These are phyloP conservation scores for Cylindricascospora bacillispora DNA, from an alignment of 1,139 yeast genomes.

Conservation along the genomic window DNA sequence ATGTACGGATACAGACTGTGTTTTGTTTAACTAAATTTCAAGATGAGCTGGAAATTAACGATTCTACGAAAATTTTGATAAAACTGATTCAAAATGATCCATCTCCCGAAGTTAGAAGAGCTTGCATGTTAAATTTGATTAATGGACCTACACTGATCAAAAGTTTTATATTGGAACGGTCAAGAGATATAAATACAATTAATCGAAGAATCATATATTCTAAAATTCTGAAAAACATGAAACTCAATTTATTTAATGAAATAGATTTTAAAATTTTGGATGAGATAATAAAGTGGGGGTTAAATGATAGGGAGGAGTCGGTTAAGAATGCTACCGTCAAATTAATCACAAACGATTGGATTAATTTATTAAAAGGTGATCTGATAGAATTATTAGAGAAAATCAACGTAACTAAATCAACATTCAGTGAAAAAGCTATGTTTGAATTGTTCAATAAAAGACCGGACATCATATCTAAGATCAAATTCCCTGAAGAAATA, in stretches of 20 bases:
- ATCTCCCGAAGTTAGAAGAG: conserved; percentile 80
- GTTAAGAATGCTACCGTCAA: conserved; percentile 64
- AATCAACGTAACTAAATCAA: conserved; percentile 53
- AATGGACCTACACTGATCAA: conserved; percentile 39
- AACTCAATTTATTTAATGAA: conserved; percentile 40
- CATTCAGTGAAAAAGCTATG: conserved; percentile 56
- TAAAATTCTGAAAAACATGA: conserved; percentile 53
- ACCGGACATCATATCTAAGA: conserved; percentile 45
- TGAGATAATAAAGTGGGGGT: conserved; percentile 65
- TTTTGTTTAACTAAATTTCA: conserved; percentile 74
- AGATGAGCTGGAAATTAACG: conserved; percentile 29
- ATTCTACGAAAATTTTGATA: conserved; percentile 42
- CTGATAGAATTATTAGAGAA: conserved; percentile 58
- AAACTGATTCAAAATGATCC: conserved; percentile 61
- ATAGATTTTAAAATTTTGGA: conserved; percentile 53
- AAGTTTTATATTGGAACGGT: conserved; percentile 61
- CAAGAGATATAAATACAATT: conserved; percentile 61
- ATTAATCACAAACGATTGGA: conserved; percentile 65
- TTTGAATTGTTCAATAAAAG: conserved; percentile 47
- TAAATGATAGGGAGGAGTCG: conserved; percentile 67
- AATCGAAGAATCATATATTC: conserved; percentile 67
- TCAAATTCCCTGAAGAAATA: conserved; percentile 44
- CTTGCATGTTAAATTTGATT: conserved; percentile 60
- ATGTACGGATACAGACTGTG: conserved; percentile 72
- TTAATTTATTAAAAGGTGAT: conserved; percentile 55